These are phyloP conservation scores for Nannizzia gypsea DNA, from an alignment of 2,329 filamentous ascomycete species.

Conservation along the genomic window DNA sequence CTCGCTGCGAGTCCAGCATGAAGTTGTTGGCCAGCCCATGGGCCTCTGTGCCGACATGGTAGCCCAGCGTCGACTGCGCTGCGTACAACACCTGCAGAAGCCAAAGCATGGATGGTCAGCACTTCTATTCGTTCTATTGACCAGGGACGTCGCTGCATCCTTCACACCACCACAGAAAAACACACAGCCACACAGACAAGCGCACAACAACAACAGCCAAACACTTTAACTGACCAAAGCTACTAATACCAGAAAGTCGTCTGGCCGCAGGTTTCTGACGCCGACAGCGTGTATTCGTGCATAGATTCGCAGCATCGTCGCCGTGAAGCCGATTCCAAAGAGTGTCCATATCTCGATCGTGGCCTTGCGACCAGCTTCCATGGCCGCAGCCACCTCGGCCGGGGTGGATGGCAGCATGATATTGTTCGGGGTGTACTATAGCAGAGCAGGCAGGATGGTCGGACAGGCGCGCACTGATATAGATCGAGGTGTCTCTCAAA, in stretches of 20 bases:
- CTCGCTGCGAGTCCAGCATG: constrained; percentile 41
- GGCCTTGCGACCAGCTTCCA: neutral
- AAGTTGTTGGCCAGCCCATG: constrained; percentile 40
- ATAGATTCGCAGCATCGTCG: constrained; percentile 32
- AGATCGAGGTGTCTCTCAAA: neutral
- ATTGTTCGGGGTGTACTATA: neutral
- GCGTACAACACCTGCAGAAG: constrained; percentile 37
- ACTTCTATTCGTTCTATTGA: constrained; percentile 8
- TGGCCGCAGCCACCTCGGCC: neutral
- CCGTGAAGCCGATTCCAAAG: constrained; percentile 10
- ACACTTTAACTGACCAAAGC: constrained; percentile 13
- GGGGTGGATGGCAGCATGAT: constrained; percentile 4
- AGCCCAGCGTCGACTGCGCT: constrained; percentile 34
- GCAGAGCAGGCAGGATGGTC: neutral
- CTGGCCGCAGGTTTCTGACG: constrained; percentile 26
- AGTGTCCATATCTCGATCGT: constrained; percentile 7
- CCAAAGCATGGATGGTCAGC: neutral
- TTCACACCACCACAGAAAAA: no score
- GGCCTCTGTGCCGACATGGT: constrained; percentile 36
- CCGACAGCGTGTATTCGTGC: constrained; percentile 32
- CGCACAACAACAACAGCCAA: no score
- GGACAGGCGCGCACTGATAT: neutral
- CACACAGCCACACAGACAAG: neutral
- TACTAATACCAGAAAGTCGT: constrained; percentile 41
- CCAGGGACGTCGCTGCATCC: neutral